Base-by-base conservation (phyloP, 164 flowering plant species). In the Annona squamosa region DNA sequence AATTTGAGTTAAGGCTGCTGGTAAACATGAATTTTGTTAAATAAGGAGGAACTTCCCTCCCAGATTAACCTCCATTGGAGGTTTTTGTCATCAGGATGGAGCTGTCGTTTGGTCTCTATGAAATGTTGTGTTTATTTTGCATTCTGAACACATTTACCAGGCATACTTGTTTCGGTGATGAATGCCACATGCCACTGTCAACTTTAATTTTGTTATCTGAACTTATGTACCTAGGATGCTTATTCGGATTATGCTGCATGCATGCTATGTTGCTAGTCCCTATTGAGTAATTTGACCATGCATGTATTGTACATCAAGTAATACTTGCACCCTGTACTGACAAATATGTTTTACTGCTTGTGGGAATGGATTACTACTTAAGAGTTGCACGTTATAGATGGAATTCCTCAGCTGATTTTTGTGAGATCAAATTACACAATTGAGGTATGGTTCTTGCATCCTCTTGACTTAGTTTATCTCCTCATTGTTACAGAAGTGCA, bases 311-410 rank as follows among this genome's bases (percentile, higher is more conserved):
- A 7, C 4, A n/a, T n/a, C 46, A 43, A 1, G 17, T 46, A 37
- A 17, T n/a, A 1, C 45, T 46, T 16, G 6, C n/a, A 37, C 48
- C 19, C 48, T 46, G 1, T 66, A 72, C 71, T 73, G 45, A 79
- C 52, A 72, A 44, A 13, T 26, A 12, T 42, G 13, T 26, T 74
- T 61, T 61, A 70, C 46, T 67, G 71, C 46, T 63, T 44, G 18
- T 76, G 80, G 77, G 67, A 71, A 70, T 71, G 63, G 46, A 74
- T 76, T 45, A 37, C 77, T 82, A 78, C 71, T 79, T 70, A 64
- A 94, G 99, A 95, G 84, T 75, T 95, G 84, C 99, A 95, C 76
- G 91, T 95, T 81, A 95, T 95, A 17, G 99, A 95, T 78, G 98
- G 97, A 71, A 86, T 84, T 77, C 98, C 98, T 5, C 98, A 95